Evolutionary conservation across 345 rosid species (phyloP), one percentile per base, ranked within the genome.

Genomic region (Eucalyptus melliodora): DNA sequence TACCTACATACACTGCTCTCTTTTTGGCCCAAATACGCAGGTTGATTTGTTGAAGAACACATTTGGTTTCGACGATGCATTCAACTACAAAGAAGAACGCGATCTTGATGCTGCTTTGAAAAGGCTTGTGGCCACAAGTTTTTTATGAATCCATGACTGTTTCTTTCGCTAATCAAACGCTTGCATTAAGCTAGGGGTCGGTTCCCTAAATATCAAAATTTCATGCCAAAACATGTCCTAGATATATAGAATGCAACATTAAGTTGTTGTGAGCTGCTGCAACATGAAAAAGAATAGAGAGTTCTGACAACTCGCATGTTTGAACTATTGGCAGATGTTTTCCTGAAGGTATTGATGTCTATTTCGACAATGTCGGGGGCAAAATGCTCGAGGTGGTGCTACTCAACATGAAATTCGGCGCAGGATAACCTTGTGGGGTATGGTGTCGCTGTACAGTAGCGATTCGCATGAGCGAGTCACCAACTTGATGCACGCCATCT

Each of bases 351-450:
- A 95, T 96, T 5, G 96, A 94, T 89, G 92, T 94, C 83, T 95
- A 95, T 82, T 95, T 93, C 3, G 95, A 94, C 65, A 94, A 95
- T 86, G 97, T 94, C 17, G 97, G 96, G 7, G 96, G 96, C 12
- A 91, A 93, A 69, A 96, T 95, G 95, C 94, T 96, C 50, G 96
- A 95, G 44, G 96, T 94, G 21, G 97, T 92, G 45, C 88, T 94
- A 16, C 72, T 72, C 37, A 94, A 96, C 94, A 96, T 95, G 97
- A 94, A 89, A 77, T 86, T 59, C 91, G 47, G 5, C 97, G 95
- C 37, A 93, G 96, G 51, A 90, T 96, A 17, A 91, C 95, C 27
- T 92, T 92, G 3, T 93, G 95, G 21, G 94, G 95, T 30, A 90
- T 93, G 94, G 89, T 91, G 47, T 93, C 95, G 11, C 44, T 67